A percentile compares a stretch with the other conserved stretches of the same genome.
These are phyloP conservation scores for Sporothrix dimorphospora DNA, from an alignment of 2,329 filamentous ascomycete genomes.

Conservation along the genomic window DNA sequence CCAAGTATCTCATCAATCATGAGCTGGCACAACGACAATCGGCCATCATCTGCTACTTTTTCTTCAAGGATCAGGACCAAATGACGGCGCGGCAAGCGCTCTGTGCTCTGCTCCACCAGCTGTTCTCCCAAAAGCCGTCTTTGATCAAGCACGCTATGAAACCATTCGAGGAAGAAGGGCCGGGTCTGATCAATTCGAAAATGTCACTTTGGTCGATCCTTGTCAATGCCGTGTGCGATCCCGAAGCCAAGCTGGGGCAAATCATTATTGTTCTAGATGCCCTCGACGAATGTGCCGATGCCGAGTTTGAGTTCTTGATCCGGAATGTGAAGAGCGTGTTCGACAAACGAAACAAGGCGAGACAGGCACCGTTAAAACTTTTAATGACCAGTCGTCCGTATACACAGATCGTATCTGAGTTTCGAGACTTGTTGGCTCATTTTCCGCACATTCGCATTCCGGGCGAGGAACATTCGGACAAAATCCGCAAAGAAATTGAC, in stretches of 20 bases:
- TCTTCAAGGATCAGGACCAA: constrained; percentile 48
- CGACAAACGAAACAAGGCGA: no score
- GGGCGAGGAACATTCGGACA: constrained; percentile 27
- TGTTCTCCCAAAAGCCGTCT: constrained; percentile 40
- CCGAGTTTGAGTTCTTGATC: constrained; percentile 6
- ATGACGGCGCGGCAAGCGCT: constrained; percentile 42
- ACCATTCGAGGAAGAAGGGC: constrained; percentile 37
- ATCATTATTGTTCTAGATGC: constrained; percentile 46
- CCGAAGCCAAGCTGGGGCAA: constrained; percentile 36
- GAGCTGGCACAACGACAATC: constrained; percentile 31
- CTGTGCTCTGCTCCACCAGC: constrained; percentile 47
- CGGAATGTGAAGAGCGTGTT: not conserved
- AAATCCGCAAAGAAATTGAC: constrained; percentile 26
- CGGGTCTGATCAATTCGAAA: constrained; percentile 35
- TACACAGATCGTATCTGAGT: constrained; percentile 24
- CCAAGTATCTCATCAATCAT: constrained; percentile 42
- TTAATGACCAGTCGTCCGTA: constrained; percentile 29
- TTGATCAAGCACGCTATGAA: constrained; percentile 43
- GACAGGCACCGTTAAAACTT: not conserved
- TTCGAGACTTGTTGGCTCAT: constrained; percentile 12
- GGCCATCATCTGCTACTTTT: constrained; percentile 47
- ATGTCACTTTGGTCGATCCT: constrained; percentile 43
- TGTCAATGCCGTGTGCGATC: constrained; percentile 36
- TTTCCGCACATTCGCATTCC: constrained; percentile 26
- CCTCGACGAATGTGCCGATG: constrained; percentile 41